These are phyloP conservation scores for Solanum sejunctum DNA, from an alignment of 257 asterid species.

Conservation along the genomic window DNA sequence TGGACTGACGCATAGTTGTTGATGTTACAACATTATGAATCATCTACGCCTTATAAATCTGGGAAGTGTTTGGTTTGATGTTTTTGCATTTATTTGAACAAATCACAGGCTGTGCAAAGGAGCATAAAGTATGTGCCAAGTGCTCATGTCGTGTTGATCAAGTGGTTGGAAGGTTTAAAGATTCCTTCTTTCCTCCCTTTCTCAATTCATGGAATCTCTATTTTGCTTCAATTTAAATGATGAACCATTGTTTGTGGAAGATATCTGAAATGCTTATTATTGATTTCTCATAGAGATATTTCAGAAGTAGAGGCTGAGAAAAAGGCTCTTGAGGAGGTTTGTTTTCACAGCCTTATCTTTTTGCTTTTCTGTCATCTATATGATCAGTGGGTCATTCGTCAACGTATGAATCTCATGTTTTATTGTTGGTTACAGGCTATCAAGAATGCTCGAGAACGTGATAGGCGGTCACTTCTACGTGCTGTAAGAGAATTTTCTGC, in stretches of 20 bases:
- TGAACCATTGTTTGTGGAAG: background rate
- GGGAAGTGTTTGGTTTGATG: background rate
- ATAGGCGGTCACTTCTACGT: conserved; percentile 64
- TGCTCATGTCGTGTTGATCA: conserved; percentile 64
- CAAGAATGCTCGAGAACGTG: conserved; percentile 92
- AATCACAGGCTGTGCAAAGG: conserved; percentile 78
- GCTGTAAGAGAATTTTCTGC: conserved; percentile 35
- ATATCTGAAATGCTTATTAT: background rate
- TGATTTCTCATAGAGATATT: conserved; percentile 42
- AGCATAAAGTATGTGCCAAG: conserved; percentile 75
- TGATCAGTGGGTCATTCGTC: background rate
- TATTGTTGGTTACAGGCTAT: conserved; percentile 53
- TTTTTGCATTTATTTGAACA: background rate
- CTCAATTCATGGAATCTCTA: background rate
- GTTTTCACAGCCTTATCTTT: background rate
- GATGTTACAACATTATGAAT: background rate
- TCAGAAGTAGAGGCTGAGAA: conserved; percentile 79
- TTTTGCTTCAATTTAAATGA: background rate
- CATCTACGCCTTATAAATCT: background rate
- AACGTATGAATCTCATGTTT: conserved; percentile 6
- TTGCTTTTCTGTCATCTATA: background rate
- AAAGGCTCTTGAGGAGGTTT: conserved; percentile 74
- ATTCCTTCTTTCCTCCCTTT: background rate
- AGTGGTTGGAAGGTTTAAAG: conserved; percentile 53
- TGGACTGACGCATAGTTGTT: background rate